Evolutionary conservation across 1,139 yeast species (phyloP).

Genomic region (Pichia sp.): DNA sequence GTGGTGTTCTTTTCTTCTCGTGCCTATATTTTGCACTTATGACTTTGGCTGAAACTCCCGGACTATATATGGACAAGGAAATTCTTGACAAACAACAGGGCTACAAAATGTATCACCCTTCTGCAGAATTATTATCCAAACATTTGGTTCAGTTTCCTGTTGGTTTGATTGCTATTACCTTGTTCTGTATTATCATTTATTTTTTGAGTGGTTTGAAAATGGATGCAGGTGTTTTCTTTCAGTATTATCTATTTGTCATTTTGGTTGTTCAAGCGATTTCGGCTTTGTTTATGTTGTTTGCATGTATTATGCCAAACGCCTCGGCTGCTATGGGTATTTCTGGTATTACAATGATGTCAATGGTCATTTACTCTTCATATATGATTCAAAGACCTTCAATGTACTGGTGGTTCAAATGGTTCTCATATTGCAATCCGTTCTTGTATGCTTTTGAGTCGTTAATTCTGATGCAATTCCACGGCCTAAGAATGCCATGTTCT

Average conservation of each 20-base stretch:
- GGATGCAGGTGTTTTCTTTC: constrained; percentile 35
- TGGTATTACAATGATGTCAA: constrained; percentile 39
- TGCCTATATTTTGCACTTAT: constrained; percentile 35
- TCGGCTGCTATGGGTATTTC: constrained; percentile 45
- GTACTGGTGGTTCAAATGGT: constrained; percentile 63
- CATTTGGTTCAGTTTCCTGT: constrained; percentile 33
- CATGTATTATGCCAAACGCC: constrained; percentile 38
- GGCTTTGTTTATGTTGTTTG: constrained; percentile 39
- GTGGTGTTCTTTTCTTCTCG: constrained; percentile 36
- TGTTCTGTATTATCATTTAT: constrained; percentile 32
- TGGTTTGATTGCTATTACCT: constrained; percentile 27
- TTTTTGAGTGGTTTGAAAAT: constrained; percentile 36
- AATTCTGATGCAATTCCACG: constrained; percentile 47
- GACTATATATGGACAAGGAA: constrained; percentile 34
- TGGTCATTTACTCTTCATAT: constrained; percentile 44
- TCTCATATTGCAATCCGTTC: constrained; percentile 47
- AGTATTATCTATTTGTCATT: constrained; percentile 34
- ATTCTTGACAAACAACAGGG: constrained; percentile 36
- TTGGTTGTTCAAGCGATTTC: constrained; percentile 34
- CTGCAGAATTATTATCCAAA: constrained; percentile 39
- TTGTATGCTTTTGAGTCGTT: constrained; percentile 50
- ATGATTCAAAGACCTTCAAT: constrained; percentile 49
- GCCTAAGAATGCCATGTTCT: constrained; percentile 43
- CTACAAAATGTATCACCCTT: constrained; percentile 36
- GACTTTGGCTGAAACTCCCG: constrained; percentile 34